phyloP scores from a whole-genome alignment of 768 basidiomycete genomes.

The Termitomyces sp. region DNA sequence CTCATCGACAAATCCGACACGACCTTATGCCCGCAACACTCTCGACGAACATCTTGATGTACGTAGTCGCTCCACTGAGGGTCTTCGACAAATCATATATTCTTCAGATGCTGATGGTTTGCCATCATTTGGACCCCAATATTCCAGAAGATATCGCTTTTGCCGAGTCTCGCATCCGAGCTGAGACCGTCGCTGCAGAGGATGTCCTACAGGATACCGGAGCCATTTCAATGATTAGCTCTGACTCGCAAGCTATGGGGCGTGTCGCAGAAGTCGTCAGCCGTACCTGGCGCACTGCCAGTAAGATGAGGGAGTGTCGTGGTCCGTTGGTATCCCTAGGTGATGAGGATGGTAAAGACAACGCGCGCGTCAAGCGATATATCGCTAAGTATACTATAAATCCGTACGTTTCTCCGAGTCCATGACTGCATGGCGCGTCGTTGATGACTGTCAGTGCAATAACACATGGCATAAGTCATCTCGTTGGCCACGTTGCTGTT shows the following conservation, averaged over 20 bases:
- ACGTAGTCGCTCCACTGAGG: constrained; percentile 18
- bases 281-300: constrained; percentile 95
- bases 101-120: constrained; percentile 98
- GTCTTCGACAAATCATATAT: neutral
- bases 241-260: constrained; percentile 98
- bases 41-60: constrained; percentile 97
- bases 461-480: constrained; percentile 84
- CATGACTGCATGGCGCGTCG: neutral
- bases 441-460: constrained; percentile 58
- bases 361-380: constrained; percentile 90
- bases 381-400: constrained; percentile 97
- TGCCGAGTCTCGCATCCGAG: constrained; percentile 94
- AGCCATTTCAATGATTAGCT: constrained; percentile 95
- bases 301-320: constrained; percentile 79
- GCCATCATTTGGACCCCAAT: constrained; percentile 90
- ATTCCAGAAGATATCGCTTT: constrained; percentile 94
- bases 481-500: constrained; percentile 77
- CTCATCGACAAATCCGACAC: constrained; percentile 94
- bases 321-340: constrained; percentile 71
- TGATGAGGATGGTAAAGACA: constrained; percentile 69
- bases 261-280: constrained; percentile 92
- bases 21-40: constrained; percentile 88
- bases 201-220: constrained; percentile 91
- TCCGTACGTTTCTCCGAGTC: constrained; percentile 53
- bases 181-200: constrained; percentile 95